Percentiles rank a stretch among this genome's conserved stretches.
Conservation (phyloP, 2,329 filamentous ascomycete species). For the Hymenoscyphus albidus region DNA sequence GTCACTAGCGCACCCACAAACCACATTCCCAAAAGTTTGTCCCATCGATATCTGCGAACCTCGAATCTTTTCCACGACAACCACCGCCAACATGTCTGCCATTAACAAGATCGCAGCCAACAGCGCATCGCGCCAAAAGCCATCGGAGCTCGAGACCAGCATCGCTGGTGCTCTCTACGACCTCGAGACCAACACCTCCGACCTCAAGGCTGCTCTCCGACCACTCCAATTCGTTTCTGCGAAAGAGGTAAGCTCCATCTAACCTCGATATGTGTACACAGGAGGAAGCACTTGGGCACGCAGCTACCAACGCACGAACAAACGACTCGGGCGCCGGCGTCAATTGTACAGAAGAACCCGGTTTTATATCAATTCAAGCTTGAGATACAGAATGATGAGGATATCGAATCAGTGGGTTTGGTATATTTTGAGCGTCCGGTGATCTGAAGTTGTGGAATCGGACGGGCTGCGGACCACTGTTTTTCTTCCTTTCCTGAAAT, state of each 20-base stretch:
- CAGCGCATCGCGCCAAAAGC: constrained; percentile 93
- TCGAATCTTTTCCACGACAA: constrained; percentile 14
- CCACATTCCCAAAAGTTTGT: too few relatives aligned
- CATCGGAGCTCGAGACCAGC: constrained; percentile 94
- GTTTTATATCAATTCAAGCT: constrained; percentile 25
- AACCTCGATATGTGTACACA: constrained; percentile 26
- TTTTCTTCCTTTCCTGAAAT: constrained; percentile 18
- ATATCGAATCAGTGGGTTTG: constrained; percentile 17
- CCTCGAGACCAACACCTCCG: constrained; percentile 98
- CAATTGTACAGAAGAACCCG: constrained; percentile 18
- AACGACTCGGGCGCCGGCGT: constrained; percentile 27
- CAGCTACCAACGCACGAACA: constrained; percentile 20
- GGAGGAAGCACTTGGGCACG: constrained; percentile 16
- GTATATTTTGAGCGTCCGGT: constrained; percentile 28
- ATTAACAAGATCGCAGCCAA: constrained; percentile 98
- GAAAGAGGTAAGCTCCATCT: constrained; percentile 80
- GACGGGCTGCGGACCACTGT: constrained; percentile 70
- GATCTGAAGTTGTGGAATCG: constrained; percentile 51
- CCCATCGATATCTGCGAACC: neutral
- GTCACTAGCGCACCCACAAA: too few relatives aligned
- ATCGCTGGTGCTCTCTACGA: constrained; percentile 97
- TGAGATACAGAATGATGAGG: constrained; percentile 26
- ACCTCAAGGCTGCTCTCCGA: constrained; percentile 93
- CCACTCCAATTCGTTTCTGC: constrained; percentile 99
- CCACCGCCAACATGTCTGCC: constrained; percentile 58